A percentile compares a stretch with the other conserved stretches of the same genome.
Evolutionary conservation across 768 basidiomycete species (phyloP).

Genomic region (Collybiopsis confluens): DNA sequence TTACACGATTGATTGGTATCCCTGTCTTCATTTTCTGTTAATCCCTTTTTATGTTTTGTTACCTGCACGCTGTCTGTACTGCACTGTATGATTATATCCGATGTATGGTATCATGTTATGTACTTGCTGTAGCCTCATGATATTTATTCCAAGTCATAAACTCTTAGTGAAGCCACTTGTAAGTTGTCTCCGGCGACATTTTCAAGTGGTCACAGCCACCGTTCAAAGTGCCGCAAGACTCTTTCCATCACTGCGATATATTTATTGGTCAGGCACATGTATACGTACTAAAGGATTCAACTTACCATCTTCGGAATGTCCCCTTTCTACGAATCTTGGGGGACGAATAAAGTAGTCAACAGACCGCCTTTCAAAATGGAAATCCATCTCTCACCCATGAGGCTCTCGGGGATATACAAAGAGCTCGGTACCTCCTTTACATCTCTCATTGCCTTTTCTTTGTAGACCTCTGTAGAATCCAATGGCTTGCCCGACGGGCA

Average conservation of each 20-base stretch:
- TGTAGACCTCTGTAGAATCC: conserved; percentile 19
- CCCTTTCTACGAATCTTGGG: not conserved
- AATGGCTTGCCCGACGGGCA: conserved; percentile 33
- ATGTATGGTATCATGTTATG: not conserved
- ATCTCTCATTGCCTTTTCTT: not conserved
- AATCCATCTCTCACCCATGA: not conserved
- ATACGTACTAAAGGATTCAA: not conserved
- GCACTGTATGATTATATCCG: not conserved
- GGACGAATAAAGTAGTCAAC: not conserved
- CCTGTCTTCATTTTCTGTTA: not conserved
- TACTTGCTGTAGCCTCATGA: conserved; percentile 1
- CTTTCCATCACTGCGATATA: conserved; percentile 1
- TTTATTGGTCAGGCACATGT: not conserved
- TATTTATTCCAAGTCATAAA: not conserved
- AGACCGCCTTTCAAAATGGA: not conserved
- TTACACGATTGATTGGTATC: not conserved
- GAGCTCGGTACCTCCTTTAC: not conserved
- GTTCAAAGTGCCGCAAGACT: not conserved
- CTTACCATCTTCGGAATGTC: not conserved
- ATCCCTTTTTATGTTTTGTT: not conserved
- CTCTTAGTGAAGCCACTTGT: not conserved
- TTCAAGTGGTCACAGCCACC: not conserved
- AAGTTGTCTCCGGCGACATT: not conserved
- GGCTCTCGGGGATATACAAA: conserved; percentile 1
- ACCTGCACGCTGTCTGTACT: not conserved